These are phyloP conservation scores for Ogataea methanolica DNA, from an alignment of 805 yeast species.

Conservation along the genomic window DNA sequence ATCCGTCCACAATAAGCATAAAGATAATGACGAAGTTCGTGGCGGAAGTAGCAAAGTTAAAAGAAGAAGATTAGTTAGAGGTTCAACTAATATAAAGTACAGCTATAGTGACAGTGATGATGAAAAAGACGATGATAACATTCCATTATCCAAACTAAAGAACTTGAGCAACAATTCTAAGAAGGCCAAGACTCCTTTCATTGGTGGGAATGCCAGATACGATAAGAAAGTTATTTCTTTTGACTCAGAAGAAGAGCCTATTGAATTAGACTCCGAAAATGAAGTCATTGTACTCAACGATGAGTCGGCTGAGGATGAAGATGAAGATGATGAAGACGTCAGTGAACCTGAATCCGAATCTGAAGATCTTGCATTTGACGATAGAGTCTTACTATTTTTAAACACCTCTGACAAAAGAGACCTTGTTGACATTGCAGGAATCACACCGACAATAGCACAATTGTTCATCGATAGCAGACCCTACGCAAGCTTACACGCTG, in stretches of 20 bases:
- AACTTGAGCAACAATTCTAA: constrained; percentile 1
- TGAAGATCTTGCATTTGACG: constrained; percentile 42
- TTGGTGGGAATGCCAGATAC: background rate
- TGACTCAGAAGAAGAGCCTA: constrained; percentile 10
- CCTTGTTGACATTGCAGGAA: constrained; percentile 73
- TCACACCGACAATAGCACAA: constrained; percentile 62
- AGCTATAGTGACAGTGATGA: constrained; percentile 13
- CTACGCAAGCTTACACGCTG: constrained; percentile 50
- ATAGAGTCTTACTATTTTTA: constrained; percentile 67
- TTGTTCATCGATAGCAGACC: constrained; percentile 68
- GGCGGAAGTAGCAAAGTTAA: constrained; percentile 3
- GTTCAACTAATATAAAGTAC: constrained; percentile 7
- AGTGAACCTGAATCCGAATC: constrained; percentile 31
- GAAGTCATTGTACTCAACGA: constrained; percentile 12
- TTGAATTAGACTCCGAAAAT: constrained; percentile 7
- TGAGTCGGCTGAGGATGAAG: constrained; percentile 26
- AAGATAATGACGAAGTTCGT: constrained; percentile 35
- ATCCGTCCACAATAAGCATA: constrained; percentile 5
- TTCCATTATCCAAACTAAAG: constrained; percentile 47
- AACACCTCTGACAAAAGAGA: constrained; percentile 75
- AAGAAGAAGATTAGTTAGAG: constrained; percentile 21
- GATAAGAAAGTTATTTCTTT: constrained; percentile 8
- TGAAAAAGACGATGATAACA: constrained; percentile 46
- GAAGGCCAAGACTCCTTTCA: background rate
- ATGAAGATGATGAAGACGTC: constrained; percentile 31